Conservation (phyloP, 2,329 filamentous ascomycete species). For the Geosmithia morbida region DNA sequence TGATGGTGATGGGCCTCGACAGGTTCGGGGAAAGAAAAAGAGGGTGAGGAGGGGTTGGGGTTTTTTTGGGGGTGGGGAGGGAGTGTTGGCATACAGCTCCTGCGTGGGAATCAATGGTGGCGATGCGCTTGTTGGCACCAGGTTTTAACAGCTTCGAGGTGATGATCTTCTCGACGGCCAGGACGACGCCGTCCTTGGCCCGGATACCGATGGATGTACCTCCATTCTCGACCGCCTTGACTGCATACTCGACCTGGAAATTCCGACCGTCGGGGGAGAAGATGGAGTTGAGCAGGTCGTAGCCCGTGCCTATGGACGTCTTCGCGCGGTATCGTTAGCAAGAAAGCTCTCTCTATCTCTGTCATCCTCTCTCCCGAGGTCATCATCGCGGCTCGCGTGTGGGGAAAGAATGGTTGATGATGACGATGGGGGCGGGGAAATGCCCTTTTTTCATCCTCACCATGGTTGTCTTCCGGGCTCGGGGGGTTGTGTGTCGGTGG, state of each 20-base stretch:
- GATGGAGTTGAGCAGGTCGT: conserved; percentile 98
- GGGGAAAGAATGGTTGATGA: not conserved
- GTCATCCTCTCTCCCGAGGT: not conserved
- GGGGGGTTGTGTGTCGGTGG: conserved; percentile 3
- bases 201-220: conserved; percentile 92
- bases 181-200: conserved; percentile 92
- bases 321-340: conserved; percentile 19
- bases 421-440: not conserved
- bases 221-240: conserved; percentile 96
- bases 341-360: not conserved
- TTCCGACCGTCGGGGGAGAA: conserved; percentile 98
- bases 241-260: conserved; percentile 97
- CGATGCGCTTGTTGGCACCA: conserved; percentile 93
- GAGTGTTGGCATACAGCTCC: conserved; percentile 66
- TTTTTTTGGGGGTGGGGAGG: no score
- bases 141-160: conserved; percentile 90
- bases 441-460: conserved; percentile 10
- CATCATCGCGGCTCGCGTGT: not conserved
- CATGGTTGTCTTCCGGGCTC: conserved; percentile 13
- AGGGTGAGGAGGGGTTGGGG: no score
- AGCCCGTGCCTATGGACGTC: conserved; percentile 99
- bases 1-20: no score
- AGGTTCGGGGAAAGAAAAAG: no score
- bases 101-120: conserved; percentile 83
- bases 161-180: conserved; percentile 94